A percentile compares a stretch with the other conserved stretches of the same genome.
These are phyloP conservation scores for Chrysoporthe deuterocubensis DNA, from an alignment of 2,329 filamentous ascomycete species.

Conservation along the genomic window DNA sequence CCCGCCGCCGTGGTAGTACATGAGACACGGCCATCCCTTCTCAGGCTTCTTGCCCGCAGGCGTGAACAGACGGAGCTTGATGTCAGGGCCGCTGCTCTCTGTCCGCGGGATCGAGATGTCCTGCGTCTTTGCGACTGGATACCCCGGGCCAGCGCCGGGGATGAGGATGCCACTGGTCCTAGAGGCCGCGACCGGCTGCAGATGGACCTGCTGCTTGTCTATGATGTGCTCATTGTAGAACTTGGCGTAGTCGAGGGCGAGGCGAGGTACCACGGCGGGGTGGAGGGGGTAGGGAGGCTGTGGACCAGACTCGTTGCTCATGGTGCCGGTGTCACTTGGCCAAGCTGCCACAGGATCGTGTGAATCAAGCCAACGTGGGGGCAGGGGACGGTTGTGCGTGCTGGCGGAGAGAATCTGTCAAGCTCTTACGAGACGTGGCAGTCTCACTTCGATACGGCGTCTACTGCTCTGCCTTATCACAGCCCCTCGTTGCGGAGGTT, in stretches of 20 bases:
- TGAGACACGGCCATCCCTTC: slow-evolving; percentile 57
- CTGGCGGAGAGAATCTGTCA: neutral
- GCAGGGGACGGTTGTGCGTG: neutral
- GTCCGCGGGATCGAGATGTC: slow-evolving; percentile 49
- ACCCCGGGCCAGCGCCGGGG: slow-evolving; percentile 53
- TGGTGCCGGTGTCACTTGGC: slow-evolving; percentile 3
- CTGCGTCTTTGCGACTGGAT: slow-evolving; percentile 50
- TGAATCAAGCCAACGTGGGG: neutral
- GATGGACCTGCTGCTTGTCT: slow-evolving; percentile 57
- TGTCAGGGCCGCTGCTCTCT: slow-evolving; percentile 50
- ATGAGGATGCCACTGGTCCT: slow-evolving; percentile 56
- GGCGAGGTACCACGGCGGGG: slow-evolving; percentile 47
- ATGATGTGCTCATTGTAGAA: slow-evolving; percentile 58
- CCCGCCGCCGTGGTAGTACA: slow-evolving; percentile 63
- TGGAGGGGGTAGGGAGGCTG: slow-evolving; percentile 49
- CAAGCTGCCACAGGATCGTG: neutral
- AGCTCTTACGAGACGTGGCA: neutral
- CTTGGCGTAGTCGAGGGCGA: slow-evolving; percentile 54
- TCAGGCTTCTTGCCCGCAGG: slow-evolving; percentile 48
- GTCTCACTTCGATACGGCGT: neutral
- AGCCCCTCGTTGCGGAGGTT: neutral
- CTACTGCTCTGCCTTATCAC: neutral
- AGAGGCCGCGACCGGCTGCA: slow-evolving; percentile 56
- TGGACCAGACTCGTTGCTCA: slow-evolving; percentile 16
- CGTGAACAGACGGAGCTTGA: slow-evolving; percentile 55